These are phyloP conservation scores for Penicillium crystallinum DNA, from an alignment of 495 filamentous ascomycete genomes.

Conservation along the genomic window DNA sequence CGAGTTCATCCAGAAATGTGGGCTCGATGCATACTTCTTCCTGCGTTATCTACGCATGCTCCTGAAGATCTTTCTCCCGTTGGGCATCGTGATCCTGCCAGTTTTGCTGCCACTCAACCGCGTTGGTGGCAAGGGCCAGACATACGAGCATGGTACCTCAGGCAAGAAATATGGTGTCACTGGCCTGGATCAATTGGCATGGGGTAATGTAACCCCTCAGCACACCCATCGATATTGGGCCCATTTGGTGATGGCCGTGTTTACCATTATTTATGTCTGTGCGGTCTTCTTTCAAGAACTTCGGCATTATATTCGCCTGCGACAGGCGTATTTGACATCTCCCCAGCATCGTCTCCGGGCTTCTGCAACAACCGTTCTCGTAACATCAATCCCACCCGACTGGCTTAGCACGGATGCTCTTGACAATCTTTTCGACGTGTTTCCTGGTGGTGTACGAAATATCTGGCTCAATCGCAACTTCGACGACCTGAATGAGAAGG, in stretches of 20 bases:
- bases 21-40: constrained; percentile 97
- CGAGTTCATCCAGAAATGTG: constrained; percentile 93
- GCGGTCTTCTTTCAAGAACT: constrained; percentile 84
- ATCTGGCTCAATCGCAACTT: constrained; percentile 96
- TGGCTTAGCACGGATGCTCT: constrained; percentile 83
- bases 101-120: constrained; percentile 83
- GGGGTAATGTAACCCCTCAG: constrained; percentile 78
- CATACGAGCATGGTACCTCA: constrained; percentile 40
- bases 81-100: constrained; percentile 74
- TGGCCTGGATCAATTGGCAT: constrained; percentile 76
- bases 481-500: constrained; percentile 81
- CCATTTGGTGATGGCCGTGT: constrained; percentile 77
- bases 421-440: constrained; percentile 86
- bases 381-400: constrained; percentile 80
- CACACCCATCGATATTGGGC: constrained; percentile 80
- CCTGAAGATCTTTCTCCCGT: constrained; percentile 82
- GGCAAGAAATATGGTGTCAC: constrained; percentile 45
- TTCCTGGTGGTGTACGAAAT: constrained; percentile 91
- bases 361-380: constrained; percentile 93
- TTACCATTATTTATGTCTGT: constrained; percentile 77
- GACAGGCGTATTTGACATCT: constrained; percentile 92
- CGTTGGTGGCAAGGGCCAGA: constrained; percentile 60
- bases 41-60: constrained; percentile 91
- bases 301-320: constrained; percentile 84
- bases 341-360: constrained; percentile 91